These are phyloP conservation scores for Alternaria atra DNA, from an alignment of 2,329 filamentous ascomycete genomes.

Conservation along the genomic window DNA sequence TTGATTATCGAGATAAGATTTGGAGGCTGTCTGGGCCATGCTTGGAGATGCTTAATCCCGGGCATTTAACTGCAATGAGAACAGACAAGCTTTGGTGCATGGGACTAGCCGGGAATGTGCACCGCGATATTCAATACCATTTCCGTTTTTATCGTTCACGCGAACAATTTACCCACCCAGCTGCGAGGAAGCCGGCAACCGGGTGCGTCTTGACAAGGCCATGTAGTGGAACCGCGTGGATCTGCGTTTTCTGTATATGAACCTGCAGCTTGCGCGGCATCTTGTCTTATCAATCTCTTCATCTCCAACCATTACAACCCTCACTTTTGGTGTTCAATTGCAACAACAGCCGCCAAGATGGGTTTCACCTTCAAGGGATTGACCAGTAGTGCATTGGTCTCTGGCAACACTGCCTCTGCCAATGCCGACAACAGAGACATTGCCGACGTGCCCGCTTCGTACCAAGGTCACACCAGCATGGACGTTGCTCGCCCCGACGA, in stretches of 20 bases:
- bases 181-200: constrained; percentile 21
- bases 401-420: constrained; percentile 22
- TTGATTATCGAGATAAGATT: constrained; percentile 40
- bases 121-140: constrained; percentile 15
- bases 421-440: constrained; percentile 36
- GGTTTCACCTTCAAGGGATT: constrained; percentile 45
- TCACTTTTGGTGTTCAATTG: constrained; percentile 9
- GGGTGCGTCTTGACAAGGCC: constrained; percentile 14
- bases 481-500: constrained; percentile 34
- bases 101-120: constrained; percentile 21
- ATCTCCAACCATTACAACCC: constrained; percentile 9
- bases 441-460: constrained; percentile 39
- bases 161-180: constrained; percentile 19
- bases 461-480: constrained; percentile 41
- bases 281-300: constrained; percentile 41
- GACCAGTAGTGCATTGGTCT: constrained; percentile 38
- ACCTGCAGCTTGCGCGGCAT: constrained; percentile 22
- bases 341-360: constrained; percentile 28
- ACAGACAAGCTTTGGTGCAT: constrained; percentile 19
- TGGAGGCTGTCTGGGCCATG: constrained; percentile 26
- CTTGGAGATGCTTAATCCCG: constrained; percentile 34
- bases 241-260: constrained; percentile 28
- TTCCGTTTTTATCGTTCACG: constrained; percentile 17
- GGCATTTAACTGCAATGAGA: constrained; percentile 16
- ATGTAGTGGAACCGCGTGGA: constrained; percentile 19